A percentile compares a stretch with the other conserved stretches of the same genome.
Conservation (phyloP, 495 filamentous ascomycete genomes). For the Staphylotrichum tortipilum region DNA sequence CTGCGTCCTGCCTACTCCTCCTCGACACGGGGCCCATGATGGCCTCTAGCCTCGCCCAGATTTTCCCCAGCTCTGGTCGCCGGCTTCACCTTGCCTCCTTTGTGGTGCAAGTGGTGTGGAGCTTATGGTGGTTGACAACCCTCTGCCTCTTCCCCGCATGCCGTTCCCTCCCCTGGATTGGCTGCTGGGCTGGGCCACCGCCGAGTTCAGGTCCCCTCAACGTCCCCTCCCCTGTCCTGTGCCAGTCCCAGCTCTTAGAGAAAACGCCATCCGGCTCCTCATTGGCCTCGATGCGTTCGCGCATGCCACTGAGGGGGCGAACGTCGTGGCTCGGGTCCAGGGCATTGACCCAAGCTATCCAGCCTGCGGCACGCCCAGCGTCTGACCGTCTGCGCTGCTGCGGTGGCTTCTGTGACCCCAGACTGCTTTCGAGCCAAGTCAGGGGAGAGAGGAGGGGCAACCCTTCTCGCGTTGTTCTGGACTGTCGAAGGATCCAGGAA, state of each 20-base stretch:
- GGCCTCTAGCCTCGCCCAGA: constrained; percentile 3
- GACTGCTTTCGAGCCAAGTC: no score
- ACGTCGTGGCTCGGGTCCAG: constrained; percentile 9
- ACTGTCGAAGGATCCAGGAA: no score
- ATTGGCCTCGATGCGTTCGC: constrained; percentile 10
- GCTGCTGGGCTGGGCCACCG: no score
- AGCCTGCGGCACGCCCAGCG: neutral
- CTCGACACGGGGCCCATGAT: constrained; percentile 10
- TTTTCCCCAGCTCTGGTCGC: neutral
- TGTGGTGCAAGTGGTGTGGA: constrained; percentile 7
- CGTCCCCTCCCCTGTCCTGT: no score
- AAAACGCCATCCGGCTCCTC: neutral
- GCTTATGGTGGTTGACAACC: constrained; percentile 3
- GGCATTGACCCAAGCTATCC: neutral
- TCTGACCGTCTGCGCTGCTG: neutral
- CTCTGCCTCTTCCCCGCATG: constrained; percentile 15
- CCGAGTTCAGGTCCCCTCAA: no score
- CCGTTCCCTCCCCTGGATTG: constrained; percentile 11
- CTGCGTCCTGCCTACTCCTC: neutral
- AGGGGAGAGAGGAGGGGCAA: no score
- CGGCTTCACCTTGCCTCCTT: constrained; percentile 12
- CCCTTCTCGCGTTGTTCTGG: no score
- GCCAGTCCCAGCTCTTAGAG: neutral
- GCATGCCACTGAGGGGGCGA: constrained; percentile 3
- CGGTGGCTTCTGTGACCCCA: neutral